Evolutionary conservation across 2,329 filamentous ascomycete species (phyloP).

Genomic region (Colletotrichum abscissum): DNA sequence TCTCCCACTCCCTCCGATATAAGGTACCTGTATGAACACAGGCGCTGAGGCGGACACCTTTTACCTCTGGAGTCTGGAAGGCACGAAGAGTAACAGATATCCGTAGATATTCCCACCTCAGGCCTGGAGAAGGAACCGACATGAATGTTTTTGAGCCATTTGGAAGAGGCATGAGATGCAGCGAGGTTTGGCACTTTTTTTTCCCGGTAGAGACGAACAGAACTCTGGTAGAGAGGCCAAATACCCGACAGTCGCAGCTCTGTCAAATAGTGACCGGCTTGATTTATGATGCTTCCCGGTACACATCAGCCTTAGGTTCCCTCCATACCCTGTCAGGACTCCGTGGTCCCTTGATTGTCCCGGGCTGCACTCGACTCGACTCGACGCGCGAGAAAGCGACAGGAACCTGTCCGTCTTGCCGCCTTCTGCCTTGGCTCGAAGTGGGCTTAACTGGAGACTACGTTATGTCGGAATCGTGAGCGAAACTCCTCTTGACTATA

Average conservation of each 20-base stretch:
- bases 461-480: not conserved
- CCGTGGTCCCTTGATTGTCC: not conserved
- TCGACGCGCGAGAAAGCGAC: not conserved
- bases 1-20: not conserved
- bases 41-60: not conserved
- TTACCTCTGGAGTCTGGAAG: not conserved
- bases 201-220: not conserved
- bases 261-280: not conserved
- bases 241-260: not conserved
- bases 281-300: not conserved
- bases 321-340: not conserved
- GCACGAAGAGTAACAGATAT: too few relatives aligned
- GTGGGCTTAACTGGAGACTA: conserved; percentile 24
- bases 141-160: too few relatives aligned
- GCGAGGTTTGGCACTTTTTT: too few relatives aligned
- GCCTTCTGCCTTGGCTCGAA: conserved; percentile 8
- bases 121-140: not conserved
- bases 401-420: not conserved
- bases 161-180: too few relatives aligned
- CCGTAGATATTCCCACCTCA: not conserved
- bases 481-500: conserved; percentile 3
- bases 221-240: too few relatives aligned
- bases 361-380: not conserved
- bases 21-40: not conserved
- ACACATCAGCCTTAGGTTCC: not conserved